Evolutionary conservation across 2,329 filamentous ascomycete genomes (phyloP).

Genomic region (Colletotrichum sp.): DNA sequence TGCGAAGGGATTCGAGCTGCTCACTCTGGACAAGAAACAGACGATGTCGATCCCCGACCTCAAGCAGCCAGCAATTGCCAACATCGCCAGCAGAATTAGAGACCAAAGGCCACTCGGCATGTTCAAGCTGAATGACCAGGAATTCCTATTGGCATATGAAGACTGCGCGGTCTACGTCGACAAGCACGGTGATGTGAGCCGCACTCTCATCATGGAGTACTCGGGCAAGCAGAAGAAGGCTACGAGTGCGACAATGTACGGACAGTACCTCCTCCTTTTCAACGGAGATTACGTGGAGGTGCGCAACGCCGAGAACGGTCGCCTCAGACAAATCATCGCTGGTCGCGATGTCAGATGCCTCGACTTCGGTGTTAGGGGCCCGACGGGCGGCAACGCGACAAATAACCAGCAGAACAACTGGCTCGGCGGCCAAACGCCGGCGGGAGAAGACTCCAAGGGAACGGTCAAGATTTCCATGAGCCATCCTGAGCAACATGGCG

Average conservation of each 20-base stretch:
- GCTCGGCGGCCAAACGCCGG: conserved; percentile 32
- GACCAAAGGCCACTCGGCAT: conserved; percentile 90
- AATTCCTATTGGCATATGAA: conserved; percentile 92
- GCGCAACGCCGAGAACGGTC: conserved; percentile 92
- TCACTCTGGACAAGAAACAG: conserved; percentile 96
- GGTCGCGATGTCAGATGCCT: conserved; percentile 89
- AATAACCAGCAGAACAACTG: conserved; percentile 29
- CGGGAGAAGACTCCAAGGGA: conserved; percentile 59
- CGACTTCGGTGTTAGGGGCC: conserved; percentile 78
- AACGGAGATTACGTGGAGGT: conserved; percentile 98
- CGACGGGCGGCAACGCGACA: conserved; percentile 53
- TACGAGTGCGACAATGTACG: conserved; percentile 84
- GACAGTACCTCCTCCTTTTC: conserved; percentile 90
- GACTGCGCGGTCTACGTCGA: conserved; percentile 98
- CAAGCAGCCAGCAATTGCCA: conserved; percentile 76
- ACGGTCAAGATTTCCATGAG: conserved; percentile 96
- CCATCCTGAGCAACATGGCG: conserved; percentile 83
- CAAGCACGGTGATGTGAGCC: conserved; percentile 94
- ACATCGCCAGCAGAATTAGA: conserved; percentile 82
- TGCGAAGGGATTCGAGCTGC: conserved; percentile 89
- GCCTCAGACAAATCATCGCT: conserved; percentile 91
- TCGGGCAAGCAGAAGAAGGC: conserved; percentile 86
- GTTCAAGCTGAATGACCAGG: conserved; percentile 91
- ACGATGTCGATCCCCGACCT: conserved; percentile 93
- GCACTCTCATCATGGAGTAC: conserved; percentile 97